Conservation (phyloP, 148 eudicot genomes). For the Limonium bicolor region DNA sequence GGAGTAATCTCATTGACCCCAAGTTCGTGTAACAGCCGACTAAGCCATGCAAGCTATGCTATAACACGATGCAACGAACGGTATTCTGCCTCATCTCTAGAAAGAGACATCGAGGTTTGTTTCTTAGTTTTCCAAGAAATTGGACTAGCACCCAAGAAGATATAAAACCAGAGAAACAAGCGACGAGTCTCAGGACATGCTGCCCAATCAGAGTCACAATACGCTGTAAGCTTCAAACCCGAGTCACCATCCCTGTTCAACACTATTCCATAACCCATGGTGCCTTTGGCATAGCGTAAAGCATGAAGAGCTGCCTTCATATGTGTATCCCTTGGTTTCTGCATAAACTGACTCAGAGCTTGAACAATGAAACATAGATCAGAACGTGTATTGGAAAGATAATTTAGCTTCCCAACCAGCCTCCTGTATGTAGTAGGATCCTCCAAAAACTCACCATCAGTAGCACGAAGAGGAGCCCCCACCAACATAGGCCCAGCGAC, state of each 20-base stretch:
- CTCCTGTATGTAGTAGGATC: not conserved
- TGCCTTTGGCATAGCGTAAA: not conserved
- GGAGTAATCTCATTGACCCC: not conserved
- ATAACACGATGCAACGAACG: not conserved
- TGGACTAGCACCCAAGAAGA: not conserved
- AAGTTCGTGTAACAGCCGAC: not conserved
- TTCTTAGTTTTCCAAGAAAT: slow-evolving; percentile 8
- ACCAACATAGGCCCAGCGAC: too few relatives aligned
- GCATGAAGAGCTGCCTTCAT: not conserved
- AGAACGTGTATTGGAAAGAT: not conserved
- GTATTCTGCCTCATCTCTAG: slow-evolving; percentile 5
- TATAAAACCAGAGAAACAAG: not conserved
- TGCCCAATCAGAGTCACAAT: slow-evolving; percentile 8
- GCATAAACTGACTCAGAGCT: not conserved
- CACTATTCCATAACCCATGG: slow-evolving; percentile 4
- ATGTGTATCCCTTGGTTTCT: not conserved
- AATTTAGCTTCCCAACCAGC: not conserved
- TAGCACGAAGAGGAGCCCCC: too few relatives aligned
- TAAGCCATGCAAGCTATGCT: slow-evolving; percentile 6
- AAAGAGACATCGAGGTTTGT: not conserved
- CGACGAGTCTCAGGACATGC: not conserved
- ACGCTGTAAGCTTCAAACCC: not conserved
- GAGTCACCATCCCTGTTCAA: too few relatives aligned
- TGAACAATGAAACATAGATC: not conserved
- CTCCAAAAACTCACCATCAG: too few relatives aligned